Evolutionary conservation across 164 flowering plant genomes (phyloP).

Genomic region (Cinnamomum micranthum): DNA sequence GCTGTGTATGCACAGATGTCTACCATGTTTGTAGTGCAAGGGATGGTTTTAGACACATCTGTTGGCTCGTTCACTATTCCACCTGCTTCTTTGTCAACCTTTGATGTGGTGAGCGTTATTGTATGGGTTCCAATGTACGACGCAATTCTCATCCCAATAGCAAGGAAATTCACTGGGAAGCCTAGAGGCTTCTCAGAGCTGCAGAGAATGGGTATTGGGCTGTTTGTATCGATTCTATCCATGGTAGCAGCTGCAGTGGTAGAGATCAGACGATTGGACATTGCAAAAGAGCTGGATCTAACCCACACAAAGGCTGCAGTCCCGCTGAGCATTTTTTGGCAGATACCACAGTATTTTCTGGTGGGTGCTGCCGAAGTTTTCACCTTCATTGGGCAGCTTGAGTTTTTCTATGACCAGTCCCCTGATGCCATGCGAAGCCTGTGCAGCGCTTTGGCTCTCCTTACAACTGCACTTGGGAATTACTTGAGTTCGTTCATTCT

Average conservation of each 20-base stretch:
- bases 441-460: constrained; percentile 56
- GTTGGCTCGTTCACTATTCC: constrained; percentile 84
- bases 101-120: constrained; percentile 73
- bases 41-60: constrained; percentile 63
- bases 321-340: constrained; percentile 67
- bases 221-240: constrained; percentile 60
- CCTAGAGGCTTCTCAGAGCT: constrained; percentile 78
- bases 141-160: constrained; percentile 60
- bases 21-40: constrained; percentile 88
- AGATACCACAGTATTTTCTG: constrained; percentile 72
- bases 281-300: constrained; percentile 50
- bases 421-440: constrained; percentile 81
- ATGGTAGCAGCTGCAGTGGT: constrained; percentile 80
- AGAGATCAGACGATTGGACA: constrained; percentile 54
- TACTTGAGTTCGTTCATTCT: constrained; percentile 64
- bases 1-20: constrained; percentile 90
- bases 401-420: constrained; percentile 78
- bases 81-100: constrained; percentile 79
- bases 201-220: constrained; percentile 88
- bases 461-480: constrained; percentile 54
- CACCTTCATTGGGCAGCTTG: constrained; percentile 64
- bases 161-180: constrained; percentile 65
- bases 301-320: constrained; percentile 39
- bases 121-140: constrained; percentile 89
- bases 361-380: constrained; percentile 66